phyloP scores from a whole-genome alignment of 768 basidiomycete species.

The Amanita subjunquillea region DNA sequence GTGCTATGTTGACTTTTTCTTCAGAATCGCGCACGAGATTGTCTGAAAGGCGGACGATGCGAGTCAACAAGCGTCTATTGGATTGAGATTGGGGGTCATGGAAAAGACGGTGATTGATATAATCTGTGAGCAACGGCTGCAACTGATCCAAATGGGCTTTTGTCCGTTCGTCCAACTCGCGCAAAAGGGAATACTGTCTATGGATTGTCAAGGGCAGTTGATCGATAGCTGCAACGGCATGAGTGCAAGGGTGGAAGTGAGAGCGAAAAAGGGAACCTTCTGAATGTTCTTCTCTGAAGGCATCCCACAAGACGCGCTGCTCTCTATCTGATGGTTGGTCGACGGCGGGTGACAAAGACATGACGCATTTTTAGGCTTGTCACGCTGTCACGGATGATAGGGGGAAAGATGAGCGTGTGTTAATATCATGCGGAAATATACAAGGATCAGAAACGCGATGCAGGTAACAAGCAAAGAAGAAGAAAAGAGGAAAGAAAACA shows the following conservation, averaged over 20 bases:
- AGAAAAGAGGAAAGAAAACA: neutral
- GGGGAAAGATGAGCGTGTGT: neutral
- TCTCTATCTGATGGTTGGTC: slow-evolving; percentile 32
- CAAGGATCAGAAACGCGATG: neutral
- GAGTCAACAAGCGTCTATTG: slow-evolving; percentile 33
- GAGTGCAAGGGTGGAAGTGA: neutral
- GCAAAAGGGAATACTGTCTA: slow-evolving; percentile 58
- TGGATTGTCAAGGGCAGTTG: slow-evolving; percentile 70
- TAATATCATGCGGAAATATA: neutral
- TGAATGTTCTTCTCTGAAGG: slow-evolving; percentile 69
- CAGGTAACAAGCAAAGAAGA: neutral
- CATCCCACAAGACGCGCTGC: slow-evolving; percentile 57
- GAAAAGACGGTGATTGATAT: neutral
- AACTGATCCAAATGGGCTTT: slow-evolving; percentile 13
- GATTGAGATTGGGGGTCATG: slow-evolving; percentile 7
- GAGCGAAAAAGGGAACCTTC: slow-evolving; percentile 40
- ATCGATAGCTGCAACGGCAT: slow-evolving; percentile 46
- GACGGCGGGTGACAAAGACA: slow-evolving; percentile 7
- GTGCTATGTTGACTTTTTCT: slow-evolving; percentile 71
- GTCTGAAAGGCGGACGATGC: slow-evolving; percentile 50
- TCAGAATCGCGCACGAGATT: slow-evolving; percentile 54
- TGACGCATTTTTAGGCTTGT: neutral
- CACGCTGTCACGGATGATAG: slow-evolving; percentile 1
- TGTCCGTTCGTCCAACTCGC: slow-evolving; percentile 63
- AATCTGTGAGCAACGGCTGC: neutral